Base-by-base conservation (phyloP, 1,139 yeast genomes). In the Suhomyces panamericanus region DNA sequence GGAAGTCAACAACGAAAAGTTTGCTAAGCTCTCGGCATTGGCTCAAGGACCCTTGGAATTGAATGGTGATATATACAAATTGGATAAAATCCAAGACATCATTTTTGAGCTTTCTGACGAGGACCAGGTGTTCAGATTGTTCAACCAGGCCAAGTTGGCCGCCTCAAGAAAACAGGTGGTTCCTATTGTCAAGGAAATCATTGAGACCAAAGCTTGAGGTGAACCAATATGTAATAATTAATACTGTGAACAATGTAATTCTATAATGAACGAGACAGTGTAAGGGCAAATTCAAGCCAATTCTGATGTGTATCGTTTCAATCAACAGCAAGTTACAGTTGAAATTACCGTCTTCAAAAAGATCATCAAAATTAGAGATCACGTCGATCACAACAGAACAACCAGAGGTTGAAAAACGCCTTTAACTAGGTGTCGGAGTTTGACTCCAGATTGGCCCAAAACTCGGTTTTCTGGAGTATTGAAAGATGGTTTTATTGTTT, bases 111-210 rank as follows among this genome's bases (percentile, higher is more conserved):
- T 42, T 7, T 36, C 38, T 2, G 42, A 17, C 9, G 32, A 36
- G 2, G 45, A n/a, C 3, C 27, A 31, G 4, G 35, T 35, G 13
- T 57, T 74, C 42, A 55, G 53, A 34, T 54, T 75, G 10, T 80
- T 64, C 55, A 67, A 76, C 48, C 96, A 88, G 60, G 52, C 54
- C 8, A 81, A 85, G 49, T 60, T 75, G 11, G 64, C 66, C 3
- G 90, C 91, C 1, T 85, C 93, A 28, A 75, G 97, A 54, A 90
- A 90, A 59, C 95, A 87, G 60, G 88, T 90, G n/a, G 95, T 87
- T 8, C 96, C 96, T 3, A 64, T 64, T 13, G 69, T 74, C 10
- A 73, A 73, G 55, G 59, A 58, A 1, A 60, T 61, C 31, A 56
- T 73, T 37, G 72, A 67, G 35, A 32, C 27, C 9, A 13, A 12